phyloP scores from a whole-genome alignment of 768 basidiomycete species.

The Amanita rubescens region DNA sequence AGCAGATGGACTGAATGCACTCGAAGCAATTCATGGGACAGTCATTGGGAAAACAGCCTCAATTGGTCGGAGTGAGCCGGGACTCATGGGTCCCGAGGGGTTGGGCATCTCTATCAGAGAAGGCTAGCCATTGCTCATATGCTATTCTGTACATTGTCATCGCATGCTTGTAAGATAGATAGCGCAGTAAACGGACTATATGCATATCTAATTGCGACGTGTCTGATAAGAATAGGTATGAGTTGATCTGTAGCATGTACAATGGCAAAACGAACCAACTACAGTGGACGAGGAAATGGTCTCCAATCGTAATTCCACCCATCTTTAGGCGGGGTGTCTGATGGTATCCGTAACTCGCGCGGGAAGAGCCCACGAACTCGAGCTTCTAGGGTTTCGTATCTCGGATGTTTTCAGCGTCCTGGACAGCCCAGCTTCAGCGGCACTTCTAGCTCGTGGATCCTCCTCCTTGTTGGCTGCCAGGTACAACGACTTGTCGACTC shows the following conservation, averaged over 20 bases:
- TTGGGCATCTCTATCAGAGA: conserved; percentile 19
- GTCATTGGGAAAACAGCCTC: conserved; percentile 67
- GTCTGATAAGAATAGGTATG: background rate
- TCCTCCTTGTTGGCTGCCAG: conserved; percentile 67
- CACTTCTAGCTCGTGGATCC: conserved; percentile 60
- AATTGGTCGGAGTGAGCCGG: conserved; percentile 29
- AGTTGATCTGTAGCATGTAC: background rate
- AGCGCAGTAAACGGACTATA: background rate
- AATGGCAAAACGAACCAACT: conserved; percentile 14
- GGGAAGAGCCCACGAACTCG: conserved; percentile 80
- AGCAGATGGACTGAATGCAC: conserved; percentile 77
- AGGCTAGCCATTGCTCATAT: conserved; percentile 19
- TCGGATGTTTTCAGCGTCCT: conserved; percentile 61
- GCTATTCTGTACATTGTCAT: conserved; percentile 13
- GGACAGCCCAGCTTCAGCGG: conserved; percentile 48
- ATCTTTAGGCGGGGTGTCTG: conserved; percentile 72
- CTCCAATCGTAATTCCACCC: conserved; percentile 91
- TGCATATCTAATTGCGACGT: background rate
- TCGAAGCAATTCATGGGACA: conserved; percentile 69
- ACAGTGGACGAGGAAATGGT: conserved; percentile 49
- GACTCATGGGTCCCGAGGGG: conserved; percentile 25
- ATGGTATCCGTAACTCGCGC: conserved; percentile 77
- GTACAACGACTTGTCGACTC: conserved; percentile 51
- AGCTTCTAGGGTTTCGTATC: conserved; percentile 64
- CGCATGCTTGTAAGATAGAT: background rate